These are phyloP conservation scores for Geum urbanum DNA, from an alignment of 306 rosid genomes.

Conservation along the genomic window DNA sequence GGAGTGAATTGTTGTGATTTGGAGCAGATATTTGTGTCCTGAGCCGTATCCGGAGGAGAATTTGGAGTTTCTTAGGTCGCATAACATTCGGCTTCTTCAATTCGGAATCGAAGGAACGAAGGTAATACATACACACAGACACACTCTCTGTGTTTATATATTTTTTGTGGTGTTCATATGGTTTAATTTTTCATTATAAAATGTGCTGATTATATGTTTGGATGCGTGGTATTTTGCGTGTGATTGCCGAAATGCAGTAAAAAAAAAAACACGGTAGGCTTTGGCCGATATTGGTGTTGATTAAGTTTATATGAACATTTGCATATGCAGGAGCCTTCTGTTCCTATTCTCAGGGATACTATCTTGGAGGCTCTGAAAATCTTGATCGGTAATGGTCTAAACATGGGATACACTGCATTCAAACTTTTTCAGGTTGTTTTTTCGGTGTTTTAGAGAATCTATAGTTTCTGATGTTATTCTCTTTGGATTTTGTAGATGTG, in stretches of 20 bases:
- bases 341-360: slow-evolving; percentile 46
- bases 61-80: slow-evolving; percentile 62
- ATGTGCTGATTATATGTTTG: neutral
- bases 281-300: neutral
- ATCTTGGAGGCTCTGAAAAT: slow-evolving; percentile 73
- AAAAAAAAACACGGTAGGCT: neutral
- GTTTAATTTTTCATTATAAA: no score
- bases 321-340: slow-evolving; percentile 55
- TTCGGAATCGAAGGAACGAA: slow-evolving; percentile 90
- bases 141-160: neutral
- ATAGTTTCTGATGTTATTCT: neutral
- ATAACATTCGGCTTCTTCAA: slow-evolving; percentile 66
- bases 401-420: neutral
- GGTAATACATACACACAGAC: slow-evolving; percentile 34
- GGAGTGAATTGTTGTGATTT: slow-evolving; percentile 18
- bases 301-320: slow-evolving; percentile 1
- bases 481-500: slow-evolving; percentile 39
- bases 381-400: slow-evolving; percentile 49
- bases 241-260: neutral
- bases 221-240: neutral
- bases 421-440: neutral
- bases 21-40: slow-evolving; percentile 81
- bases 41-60: slow-evolving; percentile 86
- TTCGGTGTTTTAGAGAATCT: neutral
- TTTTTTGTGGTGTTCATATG: slow-evolving; percentile 1